These are phyloP conservation scores for Clarkia xantiana DNA, from an alignment of 345 rosid genomes.

Conservation along the genomic window DNA sequence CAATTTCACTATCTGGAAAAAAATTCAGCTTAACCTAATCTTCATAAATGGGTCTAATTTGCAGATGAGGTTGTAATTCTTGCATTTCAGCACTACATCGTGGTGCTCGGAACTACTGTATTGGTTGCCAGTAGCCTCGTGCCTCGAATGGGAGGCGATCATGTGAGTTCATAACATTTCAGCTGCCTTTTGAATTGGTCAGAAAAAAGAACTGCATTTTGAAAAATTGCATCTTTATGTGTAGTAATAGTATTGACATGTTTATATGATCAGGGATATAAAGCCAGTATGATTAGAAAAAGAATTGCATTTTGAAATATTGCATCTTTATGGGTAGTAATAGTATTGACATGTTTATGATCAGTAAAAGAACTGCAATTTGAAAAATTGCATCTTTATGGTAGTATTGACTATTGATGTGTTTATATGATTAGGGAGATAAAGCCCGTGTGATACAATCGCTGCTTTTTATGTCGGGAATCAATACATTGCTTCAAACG, in stretches of 20 bases:
- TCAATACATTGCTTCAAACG: constrained; percentile 85
- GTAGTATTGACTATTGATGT: neutral
- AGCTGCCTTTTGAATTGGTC: neutral
- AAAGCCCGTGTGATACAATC: constrained; percentile 76
- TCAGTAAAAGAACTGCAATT: no score
- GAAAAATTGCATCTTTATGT: no score
- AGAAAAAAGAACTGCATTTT: no score
- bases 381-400: neutral
- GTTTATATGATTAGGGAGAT: constrained; percentile 51
- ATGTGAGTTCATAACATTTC: constrained; percentile 37
- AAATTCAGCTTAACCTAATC: neutral
- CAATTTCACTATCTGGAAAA: neutral
- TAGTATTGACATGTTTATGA: no score
- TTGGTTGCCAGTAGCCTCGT: constrained; percentile 54
- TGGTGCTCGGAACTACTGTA: constrained; percentile 80
- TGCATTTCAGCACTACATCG: constrained; percentile 90
- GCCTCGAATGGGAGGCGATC: constrained; percentile 68
- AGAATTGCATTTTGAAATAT: no score
- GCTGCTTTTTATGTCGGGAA: constrained; percentile 75
- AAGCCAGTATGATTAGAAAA: no score
- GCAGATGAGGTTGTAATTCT: constrained; percentile 58
- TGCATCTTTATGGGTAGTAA: no score
- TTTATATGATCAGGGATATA: no score
- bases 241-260: no score
- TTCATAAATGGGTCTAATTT: constrained; percentile 7